phyloP scores from a whole-genome alignment of 768 basidiomycete genomes.

The Baorangia bicolor region DNA sequence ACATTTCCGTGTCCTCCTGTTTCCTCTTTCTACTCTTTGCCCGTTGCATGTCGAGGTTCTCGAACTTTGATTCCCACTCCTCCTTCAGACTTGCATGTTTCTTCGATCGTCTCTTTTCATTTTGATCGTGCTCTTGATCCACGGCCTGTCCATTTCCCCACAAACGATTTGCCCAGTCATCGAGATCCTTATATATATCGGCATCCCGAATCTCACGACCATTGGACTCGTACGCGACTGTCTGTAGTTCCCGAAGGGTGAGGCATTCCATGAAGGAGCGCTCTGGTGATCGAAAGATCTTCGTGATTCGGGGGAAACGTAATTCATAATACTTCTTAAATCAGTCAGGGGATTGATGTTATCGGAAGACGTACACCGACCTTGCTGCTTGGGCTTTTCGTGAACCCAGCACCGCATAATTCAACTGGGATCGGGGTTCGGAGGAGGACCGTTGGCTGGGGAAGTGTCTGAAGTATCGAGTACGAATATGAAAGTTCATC shows the following conservation, averaged over 20 bases:
- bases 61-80: slow-evolving; percentile 45
- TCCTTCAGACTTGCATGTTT: slow-evolving; percentile 37
- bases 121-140: slow-evolving; percentile 23
- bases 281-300: slow-evolving; percentile 59
- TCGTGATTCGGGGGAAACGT: slow-evolving; percentile 78
- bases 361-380: slow-evolving; percentile 37
- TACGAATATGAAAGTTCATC: slow-evolving; percentile 54
- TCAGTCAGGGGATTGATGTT: not conserved
- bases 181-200: slow-evolving; percentile 45
- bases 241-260: slow-evolving; percentile 49
- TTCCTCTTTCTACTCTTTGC: slow-evolving; percentile 22
- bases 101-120: slow-evolving; percentile 35
- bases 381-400: slow-evolving; percentile 56
- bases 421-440: slow-evolving; percentile 65
- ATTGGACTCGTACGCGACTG: slow-evolving; percentile 51
- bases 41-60: slow-evolving; percentile 22
- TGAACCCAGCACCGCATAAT: slow-evolving; percentile 81
- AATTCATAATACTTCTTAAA: slow-evolving; percentile 69
- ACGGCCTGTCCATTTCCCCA: slow-evolving; percentile 43
- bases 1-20: slow-evolving; percentile 26
- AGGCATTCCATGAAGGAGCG: slow-evolving; percentile 63
- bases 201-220: slow-evolving; percentile 45
- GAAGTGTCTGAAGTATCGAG: slow-evolving; percentile 45
- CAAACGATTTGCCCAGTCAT: slow-evolving; percentile 43
- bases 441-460: slow-evolving; percentile 57